Conservation (phyloP, 192 early-diverging fungal genomes). For the Globomyces pollinis-pini region DNA sequence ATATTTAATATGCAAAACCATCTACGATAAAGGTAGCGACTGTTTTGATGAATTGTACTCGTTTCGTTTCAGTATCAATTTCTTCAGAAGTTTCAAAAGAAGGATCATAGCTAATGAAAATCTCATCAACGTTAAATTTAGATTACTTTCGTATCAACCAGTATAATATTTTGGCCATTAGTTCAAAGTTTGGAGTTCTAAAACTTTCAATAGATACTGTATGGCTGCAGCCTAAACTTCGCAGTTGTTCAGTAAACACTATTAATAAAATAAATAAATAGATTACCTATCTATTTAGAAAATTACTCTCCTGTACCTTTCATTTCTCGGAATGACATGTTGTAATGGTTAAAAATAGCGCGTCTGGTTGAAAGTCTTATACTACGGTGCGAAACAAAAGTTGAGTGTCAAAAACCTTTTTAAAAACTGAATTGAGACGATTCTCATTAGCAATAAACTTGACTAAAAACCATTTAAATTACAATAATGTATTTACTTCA, state of each 20-base stretch:
- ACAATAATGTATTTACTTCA: too few species aligned
- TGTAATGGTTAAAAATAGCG: too few species aligned
- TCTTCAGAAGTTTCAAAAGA: conserved; percentile 33
- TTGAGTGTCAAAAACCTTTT: too few species aligned
- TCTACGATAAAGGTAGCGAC: conserved; percentile 38
- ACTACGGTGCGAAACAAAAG: too few species aligned
- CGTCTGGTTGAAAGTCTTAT: too few species aligned
- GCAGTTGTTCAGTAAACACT: conserved; percentile 46
- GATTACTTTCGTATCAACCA: conserved; percentile 48
- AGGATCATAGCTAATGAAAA: conserved; percentile 49
- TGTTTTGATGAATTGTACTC: conserved; percentile 42
- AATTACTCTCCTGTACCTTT: background rate
- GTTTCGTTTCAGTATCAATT: conserved; percentile 37
- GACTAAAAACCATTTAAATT: too few species aligned
- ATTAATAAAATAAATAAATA: too few species aligned
- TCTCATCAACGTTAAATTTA: background rate
- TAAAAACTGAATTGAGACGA: too few species aligned
- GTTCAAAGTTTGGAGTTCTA: conserved; percentile 42
- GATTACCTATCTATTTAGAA: too few species aligned
- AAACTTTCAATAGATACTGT: conserved; percentile 47
- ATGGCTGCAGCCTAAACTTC: conserved; percentile 37
- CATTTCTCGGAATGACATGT: conserved; percentile 29
- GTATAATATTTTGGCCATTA: conserved; percentile 36
- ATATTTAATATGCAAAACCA: conserved; percentile 4
- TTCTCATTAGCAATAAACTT: too few species aligned